Conservation (phyloP, 2,329 filamentous ascomycete genomes). For the Leptographium wingfieldii region DNA sequence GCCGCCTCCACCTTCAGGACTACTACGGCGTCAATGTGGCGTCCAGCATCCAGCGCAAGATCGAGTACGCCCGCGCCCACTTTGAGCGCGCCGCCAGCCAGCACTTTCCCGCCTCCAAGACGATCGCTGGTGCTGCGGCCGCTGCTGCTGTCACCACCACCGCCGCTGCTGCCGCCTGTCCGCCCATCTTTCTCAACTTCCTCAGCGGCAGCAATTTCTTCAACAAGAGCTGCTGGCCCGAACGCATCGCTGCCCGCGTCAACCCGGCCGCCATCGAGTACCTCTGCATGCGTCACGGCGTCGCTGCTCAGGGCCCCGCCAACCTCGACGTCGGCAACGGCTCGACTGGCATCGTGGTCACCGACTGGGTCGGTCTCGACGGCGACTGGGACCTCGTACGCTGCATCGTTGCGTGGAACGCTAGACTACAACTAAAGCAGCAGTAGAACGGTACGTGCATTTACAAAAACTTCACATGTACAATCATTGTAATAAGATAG, state of each 20-base stretch:
- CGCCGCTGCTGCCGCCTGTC: conserved; percentile 30
- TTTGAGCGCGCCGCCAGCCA: conserved; percentile 57
- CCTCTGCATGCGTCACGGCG: conserved; percentile 44
- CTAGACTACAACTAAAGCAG: conserved; percentile 41
- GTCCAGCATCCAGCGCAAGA: conserved; percentile 68
- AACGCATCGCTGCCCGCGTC: conserved; percentile 74
- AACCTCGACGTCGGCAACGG: conserved; percentile 52
- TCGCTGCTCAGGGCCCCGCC: conserved; percentile 34
- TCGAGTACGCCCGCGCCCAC: conserved; percentile 59
- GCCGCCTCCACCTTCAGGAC: conserved; percentile 77
- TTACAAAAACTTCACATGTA: background rate
- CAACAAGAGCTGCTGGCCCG: conserved; percentile 84
- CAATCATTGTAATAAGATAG: background rate
- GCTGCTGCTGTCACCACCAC: conserved; percentile 3
- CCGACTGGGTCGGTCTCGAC: conserved; percentile 79
- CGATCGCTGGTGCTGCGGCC: background rate
- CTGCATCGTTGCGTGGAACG: conserved; percentile 86
- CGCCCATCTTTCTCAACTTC: conserved; percentile 71
- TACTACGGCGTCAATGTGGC: conserved; percentile 79
- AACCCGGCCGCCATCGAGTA: conserved; percentile 64
- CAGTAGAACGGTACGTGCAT: conserved; percentile 12
- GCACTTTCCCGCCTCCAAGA: background rate
- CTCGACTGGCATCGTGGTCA: conserved; percentile 76
- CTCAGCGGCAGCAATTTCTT: conserved; percentile 89
- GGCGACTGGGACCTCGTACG: conserved; percentile 86